Conservation (phyloP, 768 basidiomycete genomes). For the Lactarius akahatsu region DNA sequence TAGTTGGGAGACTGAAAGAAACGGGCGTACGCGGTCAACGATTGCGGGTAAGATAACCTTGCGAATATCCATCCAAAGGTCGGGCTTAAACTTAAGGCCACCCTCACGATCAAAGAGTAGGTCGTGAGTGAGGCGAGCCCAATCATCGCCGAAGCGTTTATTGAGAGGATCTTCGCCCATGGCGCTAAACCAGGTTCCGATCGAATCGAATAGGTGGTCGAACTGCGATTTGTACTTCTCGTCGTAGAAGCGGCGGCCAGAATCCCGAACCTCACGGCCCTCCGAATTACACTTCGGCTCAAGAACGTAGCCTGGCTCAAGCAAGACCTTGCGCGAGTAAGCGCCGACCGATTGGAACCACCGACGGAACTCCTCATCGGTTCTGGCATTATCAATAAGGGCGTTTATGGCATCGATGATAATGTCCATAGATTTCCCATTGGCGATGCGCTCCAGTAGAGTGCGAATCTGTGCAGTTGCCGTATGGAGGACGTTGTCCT, state of each 20-base stretch:
- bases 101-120: slow-evolving; percentile 82
- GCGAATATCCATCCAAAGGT: slow-evolving; percentile 86
- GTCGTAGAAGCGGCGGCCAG: slow-evolving; percentile 77
- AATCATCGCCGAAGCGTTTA: slow-evolving; percentile 77
- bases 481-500: slow-evolving; percentile 57
- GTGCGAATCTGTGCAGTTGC: slow-evolving; percentile 67
- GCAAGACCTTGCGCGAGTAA: slow-evolving; percentile 68
- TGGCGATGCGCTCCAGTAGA: slow-evolving; percentile 89
- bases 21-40: slow-evolving; percentile 59
- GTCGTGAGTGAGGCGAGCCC: slow-evolving; percentile 76
- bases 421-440: slow-evolving; percentile 60
- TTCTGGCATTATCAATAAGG: slow-evolving; percentile 69
- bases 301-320: slow-evolving; percentile 86
- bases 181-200: slow-evolving; percentile 77
- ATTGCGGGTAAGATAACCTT: slow-evolving; percentile 77
- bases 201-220: slow-evolving; percentile 69
- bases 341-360: slow-evolving; percentile 69
- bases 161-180: slow-evolving; percentile 87
- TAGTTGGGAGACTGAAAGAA: background rate
- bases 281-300: slow-evolving; percentile 70
- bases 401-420: slow-evolving; percentile 69
- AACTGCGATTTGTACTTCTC: slow-evolving; percentile 73
- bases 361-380: slow-evolving; percentile 68
- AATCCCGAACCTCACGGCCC: slow-evolving; percentile 61
- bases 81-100: slow-evolving; percentile 81